phyloP scores from a whole-genome alignment of 139 green algal genomes.

The Axilococcus clingmanii region DNA sequence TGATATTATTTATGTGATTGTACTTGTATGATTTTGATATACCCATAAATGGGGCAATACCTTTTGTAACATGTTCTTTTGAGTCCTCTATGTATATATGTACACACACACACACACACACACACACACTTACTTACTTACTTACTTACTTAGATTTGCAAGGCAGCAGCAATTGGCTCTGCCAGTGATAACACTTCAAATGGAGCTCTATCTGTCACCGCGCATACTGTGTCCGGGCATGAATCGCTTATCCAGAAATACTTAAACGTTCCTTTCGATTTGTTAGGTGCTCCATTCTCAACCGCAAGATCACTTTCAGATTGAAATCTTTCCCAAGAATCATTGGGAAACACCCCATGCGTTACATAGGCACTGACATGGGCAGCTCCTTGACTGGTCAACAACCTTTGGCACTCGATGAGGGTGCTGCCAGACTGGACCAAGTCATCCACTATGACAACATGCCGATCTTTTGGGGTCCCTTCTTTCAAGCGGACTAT shows the following conservation, averaged over 20 bases:
- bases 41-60: not conserved
- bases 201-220: slow-evolving; percentile 52
- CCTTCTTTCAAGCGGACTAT: slow-evolving; percentile 95
- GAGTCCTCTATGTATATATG: not conserved
- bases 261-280: no score
- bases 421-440: slow-evolving; percentile 92
- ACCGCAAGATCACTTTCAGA: slow-evolving; percentile 3
- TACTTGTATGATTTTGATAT: not conserved
- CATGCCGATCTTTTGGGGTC: slow-evolving; percentile 69
- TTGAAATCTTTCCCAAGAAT: slow-evolving; percentile 73
- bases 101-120: not conserved
- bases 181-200: slow-evolving; percentile 91
- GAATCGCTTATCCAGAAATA: slow-evolving; percentile 97
- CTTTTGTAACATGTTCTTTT: not conserved
- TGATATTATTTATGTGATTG: not conserved
- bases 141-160: slow-evolving; percentile 86
- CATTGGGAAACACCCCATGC: slow-evolving; percentile 93
- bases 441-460: slow-evolving; percentile 98
- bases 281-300: slow-evolving; percentile 36
- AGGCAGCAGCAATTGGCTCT: slow-evolving; percentile 71
- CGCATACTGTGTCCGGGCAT: slow-evolving; percentile 69
- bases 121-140: not conserved
- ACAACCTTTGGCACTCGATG: slow-evolving; percentile 88
- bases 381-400: slow-evolving; percentile 41
- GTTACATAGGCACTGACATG: slow-evolving; percentile 90